Conservation (phyloP, 2,329 filamentous ascomycete species). For the Emergomyces pasteurianus region DNA sequence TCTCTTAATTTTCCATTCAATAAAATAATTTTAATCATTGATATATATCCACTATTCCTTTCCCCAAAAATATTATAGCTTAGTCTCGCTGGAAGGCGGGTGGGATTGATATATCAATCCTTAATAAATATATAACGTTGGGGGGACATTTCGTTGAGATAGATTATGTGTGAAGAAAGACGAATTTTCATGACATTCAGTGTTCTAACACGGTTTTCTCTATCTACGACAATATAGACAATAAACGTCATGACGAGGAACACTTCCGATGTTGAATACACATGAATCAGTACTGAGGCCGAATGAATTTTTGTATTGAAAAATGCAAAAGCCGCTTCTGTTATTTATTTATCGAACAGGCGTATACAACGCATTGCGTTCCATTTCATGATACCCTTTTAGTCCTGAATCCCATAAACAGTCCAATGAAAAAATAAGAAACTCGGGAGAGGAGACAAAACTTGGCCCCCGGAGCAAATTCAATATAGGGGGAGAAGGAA, state of each 20-base stretch:
- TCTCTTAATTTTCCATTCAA: too few relatives aligned
- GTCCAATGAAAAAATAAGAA: neutral
- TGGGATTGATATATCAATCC: neutral
- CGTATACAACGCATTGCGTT: neutral
- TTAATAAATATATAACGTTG: too few relatives aligned
- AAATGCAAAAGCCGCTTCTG: neutral
- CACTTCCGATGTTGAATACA: neutral
- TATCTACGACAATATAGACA: neutral
- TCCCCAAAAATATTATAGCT: neutral
- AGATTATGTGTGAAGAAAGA: too few relatives aligned
- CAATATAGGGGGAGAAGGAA: neutral
- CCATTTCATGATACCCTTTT: neutral
- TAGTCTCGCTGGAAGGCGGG: neutral
- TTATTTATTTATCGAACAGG: neutral
- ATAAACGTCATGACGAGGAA: neutral
- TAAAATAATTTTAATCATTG: neutral
- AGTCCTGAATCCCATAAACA: neutral
- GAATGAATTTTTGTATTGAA: neutral
- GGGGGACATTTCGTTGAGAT: too few relatives aligned
- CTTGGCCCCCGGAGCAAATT: neutral
- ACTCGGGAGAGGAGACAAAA: neutral
- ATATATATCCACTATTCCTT: too few relatives aligned
- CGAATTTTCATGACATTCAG: too few relatives aligned
- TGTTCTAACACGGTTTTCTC: too few relatives aligned
- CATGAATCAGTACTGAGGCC: neutral